Conservation (phyloP, 306 rosid genomes). For the Alnus glutinosa region DNA sequence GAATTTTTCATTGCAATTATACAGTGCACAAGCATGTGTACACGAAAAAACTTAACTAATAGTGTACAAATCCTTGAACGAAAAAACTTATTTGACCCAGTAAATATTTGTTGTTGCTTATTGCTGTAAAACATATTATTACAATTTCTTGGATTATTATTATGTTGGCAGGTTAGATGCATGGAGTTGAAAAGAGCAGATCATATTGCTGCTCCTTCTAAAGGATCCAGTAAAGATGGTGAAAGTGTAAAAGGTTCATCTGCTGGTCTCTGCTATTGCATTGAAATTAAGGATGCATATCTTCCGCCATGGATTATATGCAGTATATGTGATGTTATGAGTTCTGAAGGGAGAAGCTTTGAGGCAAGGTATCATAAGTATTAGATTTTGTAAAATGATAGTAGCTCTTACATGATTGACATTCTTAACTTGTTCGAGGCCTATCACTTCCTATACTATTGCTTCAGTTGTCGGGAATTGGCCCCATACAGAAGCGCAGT, state of each 20-base stretch:
- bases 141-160: not conserved
- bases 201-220: slow-evolving; percentile 43
- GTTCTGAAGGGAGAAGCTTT: slow-evolving; percentile 74
- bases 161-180: slow-evolving; percentile 61
- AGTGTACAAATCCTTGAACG: too few relatives aligned
- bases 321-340: slow-evolving; percentile 54
- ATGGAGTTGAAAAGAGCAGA: slow-evolving; percentile 74
- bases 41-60: too few relatives aligned
- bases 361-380: slow-evolving; percentile 72
- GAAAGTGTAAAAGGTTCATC: slow-evolving; percentile 39
- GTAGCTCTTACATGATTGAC: not conserved
- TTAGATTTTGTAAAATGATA: slow-evolving; percentile 16
- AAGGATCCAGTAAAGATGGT: slow-evolving; percentile 48
- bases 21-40: not conserved
- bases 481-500: not conserved
- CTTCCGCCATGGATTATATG: slow-evolving; percentile 87
- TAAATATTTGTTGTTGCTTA: slow-evolving; percentile 1
- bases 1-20: not conserved
- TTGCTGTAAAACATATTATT: slow-evolving; percentile 14
- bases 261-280: slow-evolving; percentile 52
- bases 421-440: slow-evolving; percentile 12
- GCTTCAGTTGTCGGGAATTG: not conserved
- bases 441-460: not conserved
- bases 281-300: slow-evolving; percentile 77
- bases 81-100: not conserved